These are phyloP conservation scores for Decorospora gaudefroyi DNA, from an alignment of 2,329 filamentous ascomycete genomes.

Conservation along the genomic window DNA sequence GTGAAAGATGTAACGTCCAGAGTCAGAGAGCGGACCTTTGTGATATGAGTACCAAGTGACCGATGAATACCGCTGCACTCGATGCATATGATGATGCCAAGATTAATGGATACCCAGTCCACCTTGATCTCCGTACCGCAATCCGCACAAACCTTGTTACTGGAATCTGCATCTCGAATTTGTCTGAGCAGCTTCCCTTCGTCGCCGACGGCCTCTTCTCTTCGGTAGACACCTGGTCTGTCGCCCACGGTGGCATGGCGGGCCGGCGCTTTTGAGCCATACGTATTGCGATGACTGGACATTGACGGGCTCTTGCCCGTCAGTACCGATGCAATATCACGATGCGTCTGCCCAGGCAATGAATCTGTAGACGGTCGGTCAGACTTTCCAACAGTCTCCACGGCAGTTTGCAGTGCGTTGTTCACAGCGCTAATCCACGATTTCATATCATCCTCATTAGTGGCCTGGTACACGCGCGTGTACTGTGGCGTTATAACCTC, in stretches of 20 bases:
- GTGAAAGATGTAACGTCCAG: conserved; percentile 96
- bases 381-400: conserved; percentile 72
- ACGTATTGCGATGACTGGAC: conserved; percentile 59
- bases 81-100: conserved; percentile 94
- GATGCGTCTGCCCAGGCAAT: conserved; percentile 63
- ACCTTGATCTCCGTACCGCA: conserved; percentile 90
- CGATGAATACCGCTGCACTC: conserved; percentile 98
- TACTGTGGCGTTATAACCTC: conserved; percentile 97
- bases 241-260: conserved; percentile 91
- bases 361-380: conserved; percentile 57
- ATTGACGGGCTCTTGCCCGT: conserved; percentile 87
- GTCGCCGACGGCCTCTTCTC: conserved; percentile 76
- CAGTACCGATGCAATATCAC: conserved; percentile 89
- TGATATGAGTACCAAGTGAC: conserved; percentile 95
- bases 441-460: conserved; percentile 96
- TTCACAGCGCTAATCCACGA: conserved; percentile 97
- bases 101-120: conserved; percentile 98
- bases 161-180: conserved; percentile 86
- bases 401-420: conserved; percentile 92
- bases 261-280: conserved; percentile 65
- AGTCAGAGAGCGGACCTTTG: conserved; percentile 92
- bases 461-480: conserved; percentile 95
- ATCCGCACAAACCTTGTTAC: conserved; percentile 92
- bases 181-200: conserved; percentile 84
- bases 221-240: conserved; percentile 69